These are phyloP conservation scores for Cerioporus squamosus DNA, from an alignment of 1,284 basidiomycete species.

Conservation along the genomic window DNA sequence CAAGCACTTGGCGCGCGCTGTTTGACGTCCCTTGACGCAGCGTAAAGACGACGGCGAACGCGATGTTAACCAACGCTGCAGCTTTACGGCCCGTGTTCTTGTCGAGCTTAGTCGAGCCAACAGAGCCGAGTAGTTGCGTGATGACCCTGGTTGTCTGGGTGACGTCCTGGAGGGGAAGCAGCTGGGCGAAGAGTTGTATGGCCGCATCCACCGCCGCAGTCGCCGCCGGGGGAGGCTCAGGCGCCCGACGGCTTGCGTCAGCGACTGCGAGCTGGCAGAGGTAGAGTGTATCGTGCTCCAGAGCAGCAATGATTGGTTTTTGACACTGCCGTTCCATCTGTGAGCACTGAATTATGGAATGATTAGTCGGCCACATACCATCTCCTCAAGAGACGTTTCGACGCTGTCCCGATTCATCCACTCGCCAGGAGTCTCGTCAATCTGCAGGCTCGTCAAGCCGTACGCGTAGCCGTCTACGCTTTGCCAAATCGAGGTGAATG, in stretches of 20 bases:
- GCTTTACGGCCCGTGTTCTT: constrained; percentile 89
- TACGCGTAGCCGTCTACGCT: constrained; percentile 90
- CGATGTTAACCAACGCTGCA: constrained; percentile 84
- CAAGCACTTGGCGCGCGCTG: constrained; percentile 64
- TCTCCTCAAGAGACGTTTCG: constrained; percentile 75
- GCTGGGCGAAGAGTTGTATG: constrained; percentile 82
- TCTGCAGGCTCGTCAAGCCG: constrained; percentile 81
- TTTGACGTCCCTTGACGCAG: constrained; percentile 63
- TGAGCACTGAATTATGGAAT: not conserved
- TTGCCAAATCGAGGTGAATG: constrained; percentile 88
- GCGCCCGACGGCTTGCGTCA: constrained; percentile 46
- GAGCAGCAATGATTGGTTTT: constrained; percentile 82
- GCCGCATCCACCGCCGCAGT: constrained; percentile 91
- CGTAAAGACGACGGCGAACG: constrained; percentile 80
- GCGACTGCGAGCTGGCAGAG: constrained; percentile 62
- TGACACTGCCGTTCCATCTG: constrained; percentile 52
- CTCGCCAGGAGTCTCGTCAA: constrained; percentile 50
- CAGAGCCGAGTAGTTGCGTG: constrained; percentile 71
- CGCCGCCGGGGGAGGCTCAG: constrained; percentile 75
- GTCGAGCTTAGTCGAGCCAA: constrained; percentile 82
- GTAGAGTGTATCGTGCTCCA: constrained; percentile 86
- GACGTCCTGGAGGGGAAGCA: constrained; percentile 83
- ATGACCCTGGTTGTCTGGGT: constrained; percentile 71
- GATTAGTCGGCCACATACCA: constrained; percentile 52
- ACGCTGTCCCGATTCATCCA: constrained; percentile 79